These are phyloP conservation scores for Datura wrightii DNA, from an alignment of 257 asterid genomes.

Conservation along the genomic window DNA sequence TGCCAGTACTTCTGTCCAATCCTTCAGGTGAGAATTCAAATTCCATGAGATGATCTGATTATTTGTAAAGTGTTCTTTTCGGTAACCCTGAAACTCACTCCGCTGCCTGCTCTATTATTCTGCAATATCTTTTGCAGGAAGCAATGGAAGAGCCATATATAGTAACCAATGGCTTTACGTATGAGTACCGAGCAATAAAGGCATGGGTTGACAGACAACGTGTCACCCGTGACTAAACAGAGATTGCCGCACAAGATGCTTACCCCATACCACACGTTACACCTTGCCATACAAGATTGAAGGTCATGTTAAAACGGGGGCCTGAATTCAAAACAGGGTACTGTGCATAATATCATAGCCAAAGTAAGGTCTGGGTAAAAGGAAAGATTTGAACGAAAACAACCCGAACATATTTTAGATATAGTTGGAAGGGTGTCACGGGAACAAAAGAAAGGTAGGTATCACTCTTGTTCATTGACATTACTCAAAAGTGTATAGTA, in stretches of 20 bases:
- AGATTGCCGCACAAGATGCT: conserved; percentile 59
- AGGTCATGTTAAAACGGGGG: conserved; percentile 30
- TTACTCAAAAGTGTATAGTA: background rate
- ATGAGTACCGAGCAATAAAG: conserved; percentile 71
- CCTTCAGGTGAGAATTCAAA: conserved; percentile 59
- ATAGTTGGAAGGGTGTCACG: background rate
- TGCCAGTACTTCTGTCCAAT: conserved; percentile 87
- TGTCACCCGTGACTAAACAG: conserved; percentile 80
- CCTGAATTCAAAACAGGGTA: background rate
- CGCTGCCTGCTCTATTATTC: background rate
- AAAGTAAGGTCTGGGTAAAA: background rate
- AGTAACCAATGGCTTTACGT: conserved; percentile 90
- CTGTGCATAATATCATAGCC: background rate
- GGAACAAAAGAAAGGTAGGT: background rate
- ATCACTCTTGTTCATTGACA: background rate
- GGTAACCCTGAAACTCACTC: conserved; percentile 24
- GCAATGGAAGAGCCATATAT: conserved; percentile 77
- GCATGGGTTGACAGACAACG: conserved; percentile 69
- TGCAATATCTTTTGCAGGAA: conserved; percentile 56
- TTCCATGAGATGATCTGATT: background rate
- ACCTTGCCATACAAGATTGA: conserved; percentile 78
- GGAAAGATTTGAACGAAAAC: background rate
- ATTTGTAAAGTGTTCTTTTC: background rate
- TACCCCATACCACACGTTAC: conserved; percentile 68
- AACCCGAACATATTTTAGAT: background rate